phyloP scores from a whole-genome alignment of 305 asterid genomes.

The Ilex paraguariensis region DNA sequence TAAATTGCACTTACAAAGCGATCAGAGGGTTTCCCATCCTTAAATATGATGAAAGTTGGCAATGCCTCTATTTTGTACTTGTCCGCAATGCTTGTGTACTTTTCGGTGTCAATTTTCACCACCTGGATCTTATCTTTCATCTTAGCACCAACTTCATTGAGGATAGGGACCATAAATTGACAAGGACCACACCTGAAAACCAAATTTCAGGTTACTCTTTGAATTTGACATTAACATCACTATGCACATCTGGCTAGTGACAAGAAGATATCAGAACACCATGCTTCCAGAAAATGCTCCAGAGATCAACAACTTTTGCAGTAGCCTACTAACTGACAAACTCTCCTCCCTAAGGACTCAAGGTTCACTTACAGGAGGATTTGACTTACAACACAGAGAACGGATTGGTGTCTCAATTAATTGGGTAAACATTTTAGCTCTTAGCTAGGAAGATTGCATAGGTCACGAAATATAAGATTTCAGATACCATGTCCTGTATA shows the following conservation, averaged over 20 bases:
- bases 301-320: neutral
- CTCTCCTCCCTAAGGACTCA: too few relatives aligned
- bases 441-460: too few relatives aligned
- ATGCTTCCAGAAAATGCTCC: too few relatives aligned
- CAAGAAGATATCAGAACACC: too few relatives aligned
- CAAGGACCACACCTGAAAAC: slow-evolving; percentile 95
- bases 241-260: too few relatives aligned
- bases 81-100: slow-evolving; percentile 72
- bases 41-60: slow-evolving; percentile 87
- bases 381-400: too few relatives aligned
- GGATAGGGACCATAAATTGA: slow-evolving; percentile 90
- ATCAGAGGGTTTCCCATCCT: slow-evolving; percentile 73
- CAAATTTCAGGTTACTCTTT: neutral
- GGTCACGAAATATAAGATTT: too few relatives aligned
- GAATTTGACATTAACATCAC: too few relatives aligned
- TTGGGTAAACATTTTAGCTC: too few relatives aligned
- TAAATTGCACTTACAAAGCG: slow-evolving; percentile 73
- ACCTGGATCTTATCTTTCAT: slow-evolving; percentile 74
- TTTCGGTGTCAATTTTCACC: slow-evolving; percentile 91
- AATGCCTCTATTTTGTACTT: slow-evolving; percentile 78
- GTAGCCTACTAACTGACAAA: neutral
- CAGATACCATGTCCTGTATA: too few relatives aligned
- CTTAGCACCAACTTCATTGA: slow-evolving; percentile 58
- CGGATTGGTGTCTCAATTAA: too few relatives aligned
- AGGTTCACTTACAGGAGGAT: too few relatives aligned